Evolutionary conservation across 352 stramenopile species (phyloP).

Genomic region (Globisporangium rhizosaccharum): DNA sequence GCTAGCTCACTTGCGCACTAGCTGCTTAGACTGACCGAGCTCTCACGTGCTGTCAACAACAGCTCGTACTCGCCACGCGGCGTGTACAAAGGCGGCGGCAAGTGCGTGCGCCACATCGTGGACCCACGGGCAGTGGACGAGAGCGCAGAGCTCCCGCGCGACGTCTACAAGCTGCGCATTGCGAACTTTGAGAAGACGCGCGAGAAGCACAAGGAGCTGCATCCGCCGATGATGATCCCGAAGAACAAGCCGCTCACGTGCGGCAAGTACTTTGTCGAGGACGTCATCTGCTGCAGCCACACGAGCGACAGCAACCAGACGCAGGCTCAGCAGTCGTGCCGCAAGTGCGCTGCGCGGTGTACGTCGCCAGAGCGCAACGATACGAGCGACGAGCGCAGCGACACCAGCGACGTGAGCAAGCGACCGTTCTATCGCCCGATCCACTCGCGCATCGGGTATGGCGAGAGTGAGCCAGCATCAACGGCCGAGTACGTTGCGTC

Average conservation of each 20-base stretch:
- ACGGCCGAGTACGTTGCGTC: slow-evolving; percentile 54
- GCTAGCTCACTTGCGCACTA: background rate
- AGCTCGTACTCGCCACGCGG: slow-evolving; percentile 44
- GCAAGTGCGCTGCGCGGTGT: slow-evolving; percentile 21
- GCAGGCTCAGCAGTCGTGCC: slow-evolving; percentile 17
- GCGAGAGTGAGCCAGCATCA: slow-evolving; percentile 20
- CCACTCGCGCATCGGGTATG: slow-evolving; percentile 9
- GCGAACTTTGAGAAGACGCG: slow-evolving; percentile 51
- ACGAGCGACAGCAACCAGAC: slow-evolving; percentile 4
- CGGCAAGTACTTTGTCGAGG: slow-evolving; percentile 54
- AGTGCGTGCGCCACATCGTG: slow-evolving; percentile 29
- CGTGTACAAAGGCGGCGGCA: slow-evolving; percentile 50
- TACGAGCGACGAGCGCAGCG: slow-evolving; percentile 7
- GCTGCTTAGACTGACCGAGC: background rate
- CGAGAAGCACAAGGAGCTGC: slow-evolving; percentile 65
- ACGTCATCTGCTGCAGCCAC: slow-evolving; percentile 25
- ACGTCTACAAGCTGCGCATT: slow-evolving; percentile 44
- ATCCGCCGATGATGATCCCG: slow-evolving; percentile 49
- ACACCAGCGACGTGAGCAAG: slow-evolving; percentile 8
- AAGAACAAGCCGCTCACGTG: slow-evolving; percentile 51
- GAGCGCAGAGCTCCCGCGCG: slow-evolving; percentile 16
- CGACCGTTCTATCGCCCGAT: slow-evolving; percentile 8
- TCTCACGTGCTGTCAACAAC: background rate
- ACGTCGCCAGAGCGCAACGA: slow-evolving; percentile 17
- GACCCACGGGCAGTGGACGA: slow-evolving; percentile 15